Evolutionary conservation across 2,329 filamentous ascomycete species (phyloP).

Genomic region (Pseudogymnoascus sp.): DNA sequence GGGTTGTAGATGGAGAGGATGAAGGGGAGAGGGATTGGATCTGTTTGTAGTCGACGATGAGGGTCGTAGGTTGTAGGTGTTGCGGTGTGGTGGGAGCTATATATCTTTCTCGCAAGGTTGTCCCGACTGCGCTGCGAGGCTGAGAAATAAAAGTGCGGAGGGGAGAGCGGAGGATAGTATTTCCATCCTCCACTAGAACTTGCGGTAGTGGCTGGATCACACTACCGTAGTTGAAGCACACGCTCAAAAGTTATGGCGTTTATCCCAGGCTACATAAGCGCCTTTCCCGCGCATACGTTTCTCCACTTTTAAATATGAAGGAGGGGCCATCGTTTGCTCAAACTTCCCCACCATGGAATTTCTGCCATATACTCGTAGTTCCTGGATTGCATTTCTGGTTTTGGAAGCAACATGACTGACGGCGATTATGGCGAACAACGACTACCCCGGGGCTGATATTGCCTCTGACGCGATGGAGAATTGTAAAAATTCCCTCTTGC

Average conservation of each 20-base stretch:
- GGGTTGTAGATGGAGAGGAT: not conserved
- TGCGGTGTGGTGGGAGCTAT: not conserved
- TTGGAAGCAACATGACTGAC: conserved; percentile 6
- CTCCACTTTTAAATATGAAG: conserved; percentile 6
- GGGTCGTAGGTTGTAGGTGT: not conserved
- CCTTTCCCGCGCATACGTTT: not conserved
- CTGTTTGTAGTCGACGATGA: not conserved
- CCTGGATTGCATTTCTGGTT: not conserved
- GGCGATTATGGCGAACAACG: conserved; percentile 4
- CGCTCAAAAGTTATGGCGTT: conserved; percentile 2
- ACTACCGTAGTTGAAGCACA: not conserved
- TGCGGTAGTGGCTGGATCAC: not conserved
- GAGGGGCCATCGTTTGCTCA: conserved; percentile 6
- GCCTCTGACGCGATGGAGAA: not conserved
- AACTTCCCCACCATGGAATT: conserved; percentile 10
- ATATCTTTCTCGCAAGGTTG: conserved; percentile 5
- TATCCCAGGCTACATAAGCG: conserved; percentile 1
- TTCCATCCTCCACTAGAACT: not conserved
- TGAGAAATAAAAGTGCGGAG: conserved; percentile 6
- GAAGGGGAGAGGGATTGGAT: not conserved
- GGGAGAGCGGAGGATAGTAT: not conserved
- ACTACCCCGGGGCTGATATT: not conserved
- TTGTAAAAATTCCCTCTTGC: too few species aligned
- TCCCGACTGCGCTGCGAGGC: conserved; percentile 1
- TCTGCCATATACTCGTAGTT: conserved; percentile 7